These are phyloP conservation scores for Penicillium canariense DNA, from an alignment of 495 filamentous ascomycete species.

Conservation along the genomic window DNA sequence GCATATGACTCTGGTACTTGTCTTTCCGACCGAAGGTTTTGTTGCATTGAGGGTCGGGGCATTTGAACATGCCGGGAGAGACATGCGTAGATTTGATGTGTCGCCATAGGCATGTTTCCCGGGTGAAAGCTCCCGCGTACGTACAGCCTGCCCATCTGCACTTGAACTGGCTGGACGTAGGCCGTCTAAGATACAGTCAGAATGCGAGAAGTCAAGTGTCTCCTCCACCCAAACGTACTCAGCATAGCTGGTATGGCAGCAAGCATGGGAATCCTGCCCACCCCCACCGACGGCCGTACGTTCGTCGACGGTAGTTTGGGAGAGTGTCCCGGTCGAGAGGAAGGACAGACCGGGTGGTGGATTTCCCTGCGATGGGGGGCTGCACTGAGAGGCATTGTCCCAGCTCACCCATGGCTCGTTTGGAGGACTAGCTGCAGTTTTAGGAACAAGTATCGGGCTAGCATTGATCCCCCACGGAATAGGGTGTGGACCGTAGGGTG, in stretches of 20 bases:
- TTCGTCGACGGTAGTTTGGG: neutral
- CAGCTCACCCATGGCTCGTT: neutral
- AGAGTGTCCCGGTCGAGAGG: neutral
- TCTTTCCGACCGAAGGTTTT: conserved; percentile 19
- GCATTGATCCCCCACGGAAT: neutral
- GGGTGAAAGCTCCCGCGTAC: conserved; percentile 14
- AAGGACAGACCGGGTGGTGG: neutral
- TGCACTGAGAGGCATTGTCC: neutral
- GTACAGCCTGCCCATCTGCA: conserved; percentile 19
- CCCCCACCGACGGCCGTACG: neutral
- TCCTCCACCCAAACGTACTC: neutral
- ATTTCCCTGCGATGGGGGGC: neutral
- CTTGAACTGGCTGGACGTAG: conserved; percentile 1
- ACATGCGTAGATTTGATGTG: conserved; percentile 25
- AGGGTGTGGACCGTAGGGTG: neutral
- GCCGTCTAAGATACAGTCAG: neutral
- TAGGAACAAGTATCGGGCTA: neutral
- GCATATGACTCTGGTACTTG: conserved; percentile 15
- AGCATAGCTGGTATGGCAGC: neutral
- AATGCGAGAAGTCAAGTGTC: neutral
- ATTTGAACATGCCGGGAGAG: conserved; percentile 13
- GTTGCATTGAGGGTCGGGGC: conserved; percentile 9
- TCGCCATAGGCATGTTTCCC: conserved; percentile 16
- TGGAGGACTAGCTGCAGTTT: neutral
- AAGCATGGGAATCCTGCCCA: neutral